Conservation (phyloP, 345 rosid species). For the Eucalyptus pumila region DNA sequence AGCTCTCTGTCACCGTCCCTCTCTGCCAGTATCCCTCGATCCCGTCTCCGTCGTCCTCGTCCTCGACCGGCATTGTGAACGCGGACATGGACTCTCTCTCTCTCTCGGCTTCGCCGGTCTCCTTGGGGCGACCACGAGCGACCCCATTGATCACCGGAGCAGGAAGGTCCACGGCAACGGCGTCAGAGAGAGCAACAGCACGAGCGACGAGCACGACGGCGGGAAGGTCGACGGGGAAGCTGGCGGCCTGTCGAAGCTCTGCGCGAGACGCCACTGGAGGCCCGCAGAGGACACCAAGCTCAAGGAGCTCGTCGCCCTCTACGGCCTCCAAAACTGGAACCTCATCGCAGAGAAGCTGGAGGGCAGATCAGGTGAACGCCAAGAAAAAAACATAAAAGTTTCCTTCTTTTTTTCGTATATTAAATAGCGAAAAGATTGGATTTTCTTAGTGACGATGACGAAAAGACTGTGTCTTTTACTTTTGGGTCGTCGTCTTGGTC, state of each 20-base stretch:
- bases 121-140: too few species aligned
- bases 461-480: background rate
- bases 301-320: conserved; percentile 76
- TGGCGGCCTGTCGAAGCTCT: conserved; percentile 57
- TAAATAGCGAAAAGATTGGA: background rate
- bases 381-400: background rate
- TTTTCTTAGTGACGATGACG: background rate
- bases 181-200: background rate
- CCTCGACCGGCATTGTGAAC: too few species aligned
- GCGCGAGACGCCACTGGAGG: conserved; percentile 91
- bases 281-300: conserved; percentile 87
- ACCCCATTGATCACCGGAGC: too few species aligned
- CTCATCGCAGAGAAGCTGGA: conserved; percentile 84
- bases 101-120: too few species aligned
- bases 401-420: background rate
- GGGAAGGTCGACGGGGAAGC: conserved; percentile 23
- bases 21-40: too few species aligned
- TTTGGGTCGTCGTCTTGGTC: background rate
- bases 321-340: conserved; percentile 97
- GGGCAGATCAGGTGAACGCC: conserved; percentile 82
- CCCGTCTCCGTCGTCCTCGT: too few species aligned
- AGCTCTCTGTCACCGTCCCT: background rate
- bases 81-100: too few species aligned
- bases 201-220: background rate
- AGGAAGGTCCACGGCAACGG: background rate